Base-by-base conservation (phyloP, 805 yeast species). In the Pichia manshurica region DNA sequence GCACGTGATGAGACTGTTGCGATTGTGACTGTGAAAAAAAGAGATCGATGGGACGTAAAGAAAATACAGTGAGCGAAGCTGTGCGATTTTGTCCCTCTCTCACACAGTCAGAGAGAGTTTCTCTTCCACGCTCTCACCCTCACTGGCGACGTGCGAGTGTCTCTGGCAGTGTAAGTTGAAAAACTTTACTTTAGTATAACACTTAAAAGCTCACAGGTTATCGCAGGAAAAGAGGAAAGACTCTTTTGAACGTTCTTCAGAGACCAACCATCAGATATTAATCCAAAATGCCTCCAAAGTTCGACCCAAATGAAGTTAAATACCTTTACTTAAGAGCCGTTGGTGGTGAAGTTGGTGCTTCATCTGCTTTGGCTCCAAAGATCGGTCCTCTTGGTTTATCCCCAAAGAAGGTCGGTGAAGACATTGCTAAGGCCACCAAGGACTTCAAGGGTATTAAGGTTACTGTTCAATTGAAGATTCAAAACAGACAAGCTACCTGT, bases 401-500 rank as follows among this genome's bases (percentile, higher is more conserved):
- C 57, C 97, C 99, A 81, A 93, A 91, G 95, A 91, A 93, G 85
- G 96, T 93, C 71, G 99, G 99, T 90, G 99, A 93, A 79, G 99
- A 93, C 74, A 93, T 93, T 69, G 99, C 99, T 74, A 93, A 93
- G 85, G 99, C 99, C 74, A 91, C 99, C 79, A 85, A 87, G 79
- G 82, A 84, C 72, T 91, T 82, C 95, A 93, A 93, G 81, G 99
- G 99, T 82, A 91, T 93, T 70, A 87, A 91, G 77, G 98, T 93
- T 70, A 93, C 99, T 63, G 98, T 93, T 59, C 96, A 89, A 80
- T 83, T 93, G 75, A 93, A 84, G 75, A 90, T 93, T 71, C 99
- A 93, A 82, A 93, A 93, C 95, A 90, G 99, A 85, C 99, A 93
- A 81, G 99, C 99, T 68, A 78, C 84, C 64, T 96, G 95, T 65